phyloP scores from a whole-genome alignment of 768 basidiomycete species.

The Psilocybe cyanescens region DNA sequence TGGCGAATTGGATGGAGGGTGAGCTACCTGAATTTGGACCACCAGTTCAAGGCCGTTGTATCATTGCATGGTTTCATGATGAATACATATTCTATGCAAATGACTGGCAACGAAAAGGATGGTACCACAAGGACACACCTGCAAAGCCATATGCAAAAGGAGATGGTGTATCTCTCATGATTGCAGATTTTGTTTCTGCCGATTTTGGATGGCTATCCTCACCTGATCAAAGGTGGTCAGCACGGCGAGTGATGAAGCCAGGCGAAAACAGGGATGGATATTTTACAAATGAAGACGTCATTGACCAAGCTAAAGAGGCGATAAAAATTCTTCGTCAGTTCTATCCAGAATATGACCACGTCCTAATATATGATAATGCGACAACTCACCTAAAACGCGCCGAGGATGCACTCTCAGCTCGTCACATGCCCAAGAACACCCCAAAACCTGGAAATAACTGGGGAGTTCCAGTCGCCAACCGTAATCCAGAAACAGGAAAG shows the following conservation, averaged over 20 bases:
- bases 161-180: constrained; percentile 38
- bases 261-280: constrained; percentile 34
- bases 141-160: constrained; percentile 34
- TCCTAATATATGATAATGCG: constrained; percentile 33
- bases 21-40: background rate
- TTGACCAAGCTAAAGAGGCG: constrained; percentile 25
- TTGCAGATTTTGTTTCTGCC: constrained; percentile 33
- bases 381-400: constrained; percentile 36
- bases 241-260: constrained; percentile 23
- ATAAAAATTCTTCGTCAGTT: constrained; percentile 25
- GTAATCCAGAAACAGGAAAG: constrained; percentile 24
- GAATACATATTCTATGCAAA: constrained; percentile 42
- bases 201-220: constrained; percentile 29
- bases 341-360: constrained; percentile 33
- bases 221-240: constrained; percentile 11
- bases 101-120: constrained; percentile 31
- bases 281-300: constrained; percentile 33
- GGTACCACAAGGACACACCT: constrained; percentile 25
- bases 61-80: constrained; percentile 29
- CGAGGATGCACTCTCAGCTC: constrained; percentile 33
- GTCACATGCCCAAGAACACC: constrained; percentile 34
- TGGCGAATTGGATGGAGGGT: constrained; percentile 1
- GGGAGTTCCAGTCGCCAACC: constrained; percentile 20
- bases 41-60: background rate
- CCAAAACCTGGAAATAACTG: constrained; percentile 24